Evolutionary conservation across 371 early-diverging fungal species (phyloP).

Genomic region (Rhizopus delemar): DNA sequence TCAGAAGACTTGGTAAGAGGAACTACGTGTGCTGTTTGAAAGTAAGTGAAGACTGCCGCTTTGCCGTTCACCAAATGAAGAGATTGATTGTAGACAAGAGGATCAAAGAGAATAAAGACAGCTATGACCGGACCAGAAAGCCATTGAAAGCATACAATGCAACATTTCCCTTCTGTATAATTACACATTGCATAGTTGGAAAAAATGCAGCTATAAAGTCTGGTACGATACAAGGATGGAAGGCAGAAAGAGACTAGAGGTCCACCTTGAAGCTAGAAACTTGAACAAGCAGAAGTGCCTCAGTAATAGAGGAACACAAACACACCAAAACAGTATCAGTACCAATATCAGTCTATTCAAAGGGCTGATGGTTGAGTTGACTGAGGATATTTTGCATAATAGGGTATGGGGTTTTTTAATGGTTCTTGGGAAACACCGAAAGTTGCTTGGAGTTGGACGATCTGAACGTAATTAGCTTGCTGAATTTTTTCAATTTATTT

Average conservation of each 20-base stretch:
- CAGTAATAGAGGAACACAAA: conserved; percentile 56
- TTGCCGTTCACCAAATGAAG: conserved; percentile 51
- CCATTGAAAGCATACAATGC: conserved; percentile 58
- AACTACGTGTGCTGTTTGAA: conserved; percentile 45
- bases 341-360: conserved; percentile 79
- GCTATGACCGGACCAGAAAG: conserved; percentile 70
- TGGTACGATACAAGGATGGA: conserved; percentile 80
- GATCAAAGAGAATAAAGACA: conserved; percentile 66
- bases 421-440: conserved; percentile 13
- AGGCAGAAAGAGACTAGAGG: conserved; percentile 70
- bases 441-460: conserved; percentile 52
- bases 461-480: not conserved
- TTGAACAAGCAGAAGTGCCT: conserved; percentile 49
- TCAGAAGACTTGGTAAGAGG: conserved; percentile 44
- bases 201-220: conserved; percentile 72
- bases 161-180: conserved; percentile 62
- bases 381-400: conserved; percentile 56
- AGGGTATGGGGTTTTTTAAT: conserved; percentile 32
- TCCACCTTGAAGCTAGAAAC: conserved; percentile 50
- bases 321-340: conserved; percentile 79
- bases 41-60: conserved; percentile 34
- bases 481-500: conserved; percentile 48
- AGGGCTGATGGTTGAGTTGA: conserved; percentile 65
- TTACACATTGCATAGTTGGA: conserved; percentile 52
- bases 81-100: conserved; percentile 30